Base-by-base conservation (phyloP, 1,139 yeast genomes). In the Pichia sp. region DNA sequence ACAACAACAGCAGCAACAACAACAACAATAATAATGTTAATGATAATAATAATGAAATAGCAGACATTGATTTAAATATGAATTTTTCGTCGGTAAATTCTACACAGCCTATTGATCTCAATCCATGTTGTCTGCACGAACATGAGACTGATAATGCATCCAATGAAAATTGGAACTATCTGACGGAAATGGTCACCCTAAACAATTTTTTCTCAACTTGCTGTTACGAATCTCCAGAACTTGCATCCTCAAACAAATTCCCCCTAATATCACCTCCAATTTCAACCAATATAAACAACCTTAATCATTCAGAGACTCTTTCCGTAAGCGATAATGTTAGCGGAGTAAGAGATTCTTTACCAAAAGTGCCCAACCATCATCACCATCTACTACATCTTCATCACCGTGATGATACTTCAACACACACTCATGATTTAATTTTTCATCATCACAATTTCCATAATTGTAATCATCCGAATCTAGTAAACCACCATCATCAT, bases 401-500 rank as follows among this genome's bases (percentile, higher is more conserved):
- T 35, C 38, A 42, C 12, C 28, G 38, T 18, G 38, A 44, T n/a
- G 30, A 36, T n/a, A 24, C 38, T 17, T 25, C 36, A 21, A 22
- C 41, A 1, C 50, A 47, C 36, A 43, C 49, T 15, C 50, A 47
- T 38, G 50, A 47, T 35, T 34, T 47, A 12, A 40, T 47, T n/a
- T 38, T 43, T n/a, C 50, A 47, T 39, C 50, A 47, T 35, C 49
- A 47, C 31, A 41, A 45, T 40, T 40, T 43, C 20, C 17, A 31
- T 22, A 28, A 23, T 8, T 41, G 46, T 19, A 6, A 18, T 5
- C 43, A 39, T 36, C 28, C 33, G 20, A 21, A 37, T 32, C 23
- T 36, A 11, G 34, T 41, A 5, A 34, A 39, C 17, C 55, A 54
- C 34, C 60, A 56, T 36, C 60, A 56, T 30, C 59, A 55, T 43